Conservation (phyloP, 441 rosid species). For the Populus hybrid region DNA sequence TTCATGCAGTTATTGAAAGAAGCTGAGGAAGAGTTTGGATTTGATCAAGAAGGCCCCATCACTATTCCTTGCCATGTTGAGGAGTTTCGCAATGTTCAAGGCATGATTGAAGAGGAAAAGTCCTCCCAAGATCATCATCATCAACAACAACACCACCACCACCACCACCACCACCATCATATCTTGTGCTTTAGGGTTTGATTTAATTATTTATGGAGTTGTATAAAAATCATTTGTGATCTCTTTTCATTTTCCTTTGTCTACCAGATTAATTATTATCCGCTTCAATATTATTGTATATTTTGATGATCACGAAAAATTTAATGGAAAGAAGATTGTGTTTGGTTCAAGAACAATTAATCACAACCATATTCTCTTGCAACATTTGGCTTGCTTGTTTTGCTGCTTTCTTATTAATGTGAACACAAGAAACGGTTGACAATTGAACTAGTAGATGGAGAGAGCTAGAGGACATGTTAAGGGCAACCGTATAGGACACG, state of each 20-base stretch:
- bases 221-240: not conserved
- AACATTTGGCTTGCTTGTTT: not conserved
- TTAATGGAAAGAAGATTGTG: not conserved
- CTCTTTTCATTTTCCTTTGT: no score
- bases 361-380: not conserved
- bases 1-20: slow-evolving; percentile 53
- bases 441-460: not conserved
- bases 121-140: slow-evolving; percentile 12
- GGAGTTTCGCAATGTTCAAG: slow-evolving; percentile 60
- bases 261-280: not conserved
- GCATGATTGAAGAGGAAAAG: slow-evolving; percentile 54
- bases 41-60: slow-evolving; percentile 69
- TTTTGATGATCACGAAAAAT: not conserved
- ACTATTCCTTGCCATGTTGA: slow-evolving; percentile 77
- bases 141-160: slow-evolving; percentile 3
- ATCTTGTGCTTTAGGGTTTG: slow-evolving; percentile 50
- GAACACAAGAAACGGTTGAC: not conserved
- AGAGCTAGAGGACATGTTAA: not conserved
- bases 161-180: slow-evolving; percentile 17
- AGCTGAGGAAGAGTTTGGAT: no score
- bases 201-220: not conserved
- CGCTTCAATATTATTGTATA: not conserved
- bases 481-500: slow-evolving; percentile 8
- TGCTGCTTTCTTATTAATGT: not conserved
- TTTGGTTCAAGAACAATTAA: not conserved